Conservation (phyloP, 148 eudicot species). For the Rhododendron ferrugineum region DNA sequence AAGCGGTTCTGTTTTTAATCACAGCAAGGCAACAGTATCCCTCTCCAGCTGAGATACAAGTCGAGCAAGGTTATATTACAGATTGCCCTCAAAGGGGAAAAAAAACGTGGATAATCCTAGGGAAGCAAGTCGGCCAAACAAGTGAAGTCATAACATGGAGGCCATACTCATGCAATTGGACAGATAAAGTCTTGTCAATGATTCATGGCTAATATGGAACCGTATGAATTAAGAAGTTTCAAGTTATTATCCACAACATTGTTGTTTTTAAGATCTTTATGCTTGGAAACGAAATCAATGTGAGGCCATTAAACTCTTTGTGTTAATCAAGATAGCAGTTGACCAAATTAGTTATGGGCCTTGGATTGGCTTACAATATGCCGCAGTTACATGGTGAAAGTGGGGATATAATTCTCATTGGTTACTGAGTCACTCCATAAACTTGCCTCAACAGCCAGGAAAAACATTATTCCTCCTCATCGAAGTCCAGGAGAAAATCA, state of each 20-base stretch:
- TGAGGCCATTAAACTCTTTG: neutral
- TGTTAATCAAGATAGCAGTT: neutral
- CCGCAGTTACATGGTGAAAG: neutral
- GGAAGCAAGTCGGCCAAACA: neutral
- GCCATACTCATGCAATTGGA: neutral
- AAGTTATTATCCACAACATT: neutral
- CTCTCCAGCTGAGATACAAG: neutral
- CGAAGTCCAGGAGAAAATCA: conserved; percentile 91
- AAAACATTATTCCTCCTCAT: conserved; percentile 55
- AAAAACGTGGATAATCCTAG: neutral
- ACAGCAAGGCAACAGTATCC: neutral
- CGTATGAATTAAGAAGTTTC: neutral
- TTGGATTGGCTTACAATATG: neutral
- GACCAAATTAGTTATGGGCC: neutral
- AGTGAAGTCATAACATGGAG: neutral
- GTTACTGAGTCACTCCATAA: neutral
- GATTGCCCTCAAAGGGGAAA: neutral
- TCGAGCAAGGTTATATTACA: neutral
- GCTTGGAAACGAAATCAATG: neutral
- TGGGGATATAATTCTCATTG: neutral
- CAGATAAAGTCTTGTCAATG: neutral
- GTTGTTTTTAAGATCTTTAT: neutral
- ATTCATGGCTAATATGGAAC: neutral
- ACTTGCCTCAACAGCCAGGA: neutral
- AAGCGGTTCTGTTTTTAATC: neutral